Base-by-base conservation (phyloP, 352 stramenopile species). In the Pythium monospermum region DNA sequence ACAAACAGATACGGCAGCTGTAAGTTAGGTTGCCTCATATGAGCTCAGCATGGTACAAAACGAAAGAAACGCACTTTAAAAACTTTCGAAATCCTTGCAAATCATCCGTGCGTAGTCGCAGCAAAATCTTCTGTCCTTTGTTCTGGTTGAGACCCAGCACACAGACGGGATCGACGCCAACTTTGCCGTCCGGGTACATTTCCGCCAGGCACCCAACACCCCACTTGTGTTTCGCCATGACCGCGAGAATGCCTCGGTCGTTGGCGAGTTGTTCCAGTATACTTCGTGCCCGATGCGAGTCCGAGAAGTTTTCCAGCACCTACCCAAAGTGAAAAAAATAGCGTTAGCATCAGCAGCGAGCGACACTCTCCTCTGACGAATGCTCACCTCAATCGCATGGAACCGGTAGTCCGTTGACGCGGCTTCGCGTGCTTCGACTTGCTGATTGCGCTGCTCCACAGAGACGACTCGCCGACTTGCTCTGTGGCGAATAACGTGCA, bases 141-240 rank as follows among this genome's bases (percentile, higher is more conserved):
- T 98, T 98, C 48, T 96, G 68, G 62, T 98, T 98, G 37, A 98
- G 62, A 4, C 93, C 94, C n/a, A 98, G 78, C 6, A 94, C 80
- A 18, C 82, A 94, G 2, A 96, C 85, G 0, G 82, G 80, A 49
- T 91, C 79, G 22, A 95, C 76, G 19, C 87, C 81, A 16, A 97
- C 90, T 64, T 96, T 94, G 8, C 88, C 88, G 53, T 96, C 87
- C 0, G 90, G 88, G 22, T 85, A 84, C 78, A 97, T 92, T 59
- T 97, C 88, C 2, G 75, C 83, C 7, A 97, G 71, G 0, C 64
- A 66, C 0, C 87, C 85, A 5, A 97, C 90, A 15, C 58, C 91
- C 88, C 87, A 91, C 70, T 87, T 83, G 73, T 97, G 81, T 31
- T 96, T 94, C 3, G 69, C 70, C 82, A 97, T 87, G 16, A 96